Conservation (phyloP, 2,329 filamentous ascomycete species). For the Decorospora gaudefroyi region DNA sequence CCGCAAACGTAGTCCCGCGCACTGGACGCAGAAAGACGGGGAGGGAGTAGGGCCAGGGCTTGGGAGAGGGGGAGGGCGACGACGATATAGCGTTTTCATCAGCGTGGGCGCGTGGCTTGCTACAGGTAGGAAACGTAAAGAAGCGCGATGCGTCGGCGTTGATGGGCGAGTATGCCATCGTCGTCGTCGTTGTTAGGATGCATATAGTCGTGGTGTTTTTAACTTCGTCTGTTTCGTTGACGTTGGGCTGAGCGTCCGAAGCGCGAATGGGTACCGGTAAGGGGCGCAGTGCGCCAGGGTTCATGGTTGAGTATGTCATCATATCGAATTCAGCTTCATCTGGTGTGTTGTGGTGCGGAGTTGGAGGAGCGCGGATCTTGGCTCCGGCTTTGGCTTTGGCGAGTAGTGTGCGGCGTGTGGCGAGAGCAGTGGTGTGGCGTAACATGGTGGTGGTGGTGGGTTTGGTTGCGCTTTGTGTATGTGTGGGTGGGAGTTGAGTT, state of each 20-base stretch:
- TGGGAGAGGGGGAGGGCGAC: background rate
- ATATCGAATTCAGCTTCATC: no score
- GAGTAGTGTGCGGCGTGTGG: background rate
- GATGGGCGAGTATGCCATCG: background rate
- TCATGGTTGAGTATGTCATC: no score
- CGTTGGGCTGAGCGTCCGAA: no score
- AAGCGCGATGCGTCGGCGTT: background rate
- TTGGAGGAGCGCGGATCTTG: conserved; percentile 12
- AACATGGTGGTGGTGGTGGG: conserved; percentile 4
- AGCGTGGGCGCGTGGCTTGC: no score
- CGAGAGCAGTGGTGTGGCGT: background rate
- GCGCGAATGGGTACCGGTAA: no score
- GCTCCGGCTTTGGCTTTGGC: background rate
- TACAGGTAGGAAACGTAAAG: no score
- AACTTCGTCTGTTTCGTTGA: no score
- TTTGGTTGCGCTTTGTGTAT: background rate
- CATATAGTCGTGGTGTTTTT: no score
- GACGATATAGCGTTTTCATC: no score
- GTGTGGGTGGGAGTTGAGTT: background rate
- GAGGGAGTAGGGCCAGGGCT: conserved; percentile 19
- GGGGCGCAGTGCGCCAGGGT: no score
- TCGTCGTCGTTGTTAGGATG: background rate
- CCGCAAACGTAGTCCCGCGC: conserved; percentile 19
- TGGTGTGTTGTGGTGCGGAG: no score
- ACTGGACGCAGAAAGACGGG: conserved; percentile 14